Evolutionary conservation across 1,284 basidiomycete species (phyloP), one percentile per base, ranked within the genome.

Genomic region (Trichosporon inkin): DNA sequence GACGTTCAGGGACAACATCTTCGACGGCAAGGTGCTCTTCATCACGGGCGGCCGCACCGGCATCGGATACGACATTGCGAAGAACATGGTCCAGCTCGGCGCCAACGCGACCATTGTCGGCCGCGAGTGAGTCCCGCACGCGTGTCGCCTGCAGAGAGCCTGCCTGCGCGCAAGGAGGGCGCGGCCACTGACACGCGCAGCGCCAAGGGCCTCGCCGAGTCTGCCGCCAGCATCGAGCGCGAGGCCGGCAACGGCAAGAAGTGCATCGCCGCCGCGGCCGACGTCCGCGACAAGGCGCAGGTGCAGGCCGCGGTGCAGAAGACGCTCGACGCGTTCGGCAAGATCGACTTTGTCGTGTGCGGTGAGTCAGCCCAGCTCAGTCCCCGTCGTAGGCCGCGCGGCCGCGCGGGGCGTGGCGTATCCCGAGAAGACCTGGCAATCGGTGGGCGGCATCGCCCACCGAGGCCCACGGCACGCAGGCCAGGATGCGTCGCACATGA

Each of bases 281-380:
- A 98, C 71, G 95, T 98, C 13, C 82, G 94, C 53, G 81, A 89
- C 47, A 85, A 88, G 0, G 83, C 86, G 37, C 82, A 86, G 38
- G 76, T 99, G 52, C 82, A 85, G 65, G 83, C 83, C 8, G 94
- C 94, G 3, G 93, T 92, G 17, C 79, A 84, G 39, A 83, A 85
- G 73, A 85, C 89, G 0, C 82, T 93, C 22, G 84, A 86, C 62
- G 81, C 81, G 66, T 95, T 89, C 74, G 94, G 94, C 1, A 82
- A 83, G 63, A 92, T 99, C 67, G 94, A 99, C 80, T 95, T 90
- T 77, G 94, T 97, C 58, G 90, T 97, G 59, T 92, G 91, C 71
- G 92, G 93, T 86, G 73, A 60, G 69, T 69, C n/a, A 2, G 14
- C n/a, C 13, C 34, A 8, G 51, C n/a, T n/a, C n/a, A n/a, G n/a